A percentile compares a stretch with the other conserved stretches of the same genome.
Evolutionary conservation across 306 rosid genomes (phyloP).

Genomic region (Mimosa bimucronata): DNA sequence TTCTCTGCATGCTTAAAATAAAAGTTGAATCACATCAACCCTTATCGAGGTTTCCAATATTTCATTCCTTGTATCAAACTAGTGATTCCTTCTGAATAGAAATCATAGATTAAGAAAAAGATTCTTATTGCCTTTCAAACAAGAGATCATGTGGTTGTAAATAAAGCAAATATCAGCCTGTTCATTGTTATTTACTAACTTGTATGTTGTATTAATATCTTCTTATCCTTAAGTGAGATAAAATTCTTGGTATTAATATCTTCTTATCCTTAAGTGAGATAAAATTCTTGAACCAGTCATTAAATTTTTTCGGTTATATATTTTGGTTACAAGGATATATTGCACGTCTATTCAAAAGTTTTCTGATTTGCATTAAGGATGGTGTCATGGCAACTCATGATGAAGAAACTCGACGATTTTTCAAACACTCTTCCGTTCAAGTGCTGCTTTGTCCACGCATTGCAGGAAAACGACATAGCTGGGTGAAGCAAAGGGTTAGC

Average conservation of each 20-base stretch:
- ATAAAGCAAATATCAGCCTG: not conserved
- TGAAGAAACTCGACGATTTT: constrained; percentile 93
- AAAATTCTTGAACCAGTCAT: constrained; percentile 19
- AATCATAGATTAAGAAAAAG: not conserved
- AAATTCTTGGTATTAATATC: constrained; percentile 1
- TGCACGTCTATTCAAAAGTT: constrained; percentile 5
- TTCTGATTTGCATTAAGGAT: constrained; percentile 61
- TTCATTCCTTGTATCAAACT: not conserved
- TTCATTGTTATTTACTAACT: not conserved
- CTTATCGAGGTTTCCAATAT: not conserved
- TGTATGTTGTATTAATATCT: not conserved
- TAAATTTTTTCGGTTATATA: not conserved
- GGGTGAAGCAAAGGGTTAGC: constrained; percentile 84
- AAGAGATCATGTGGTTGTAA: not conserved
- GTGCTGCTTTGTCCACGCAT: constrained; percentile 89
- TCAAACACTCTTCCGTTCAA: constrained; percentile 91
- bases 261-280: constrained; percentile 25
- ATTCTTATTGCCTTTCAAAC: not conserved
- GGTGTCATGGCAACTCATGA: constrained; percentile 99
- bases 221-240: constrained; percentile 26
- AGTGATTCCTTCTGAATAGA: not conserved
- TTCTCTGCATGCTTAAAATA: constrained; percentile 6
- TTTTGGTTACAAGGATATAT: constrained; percentile 2
- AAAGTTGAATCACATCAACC: not conserved
- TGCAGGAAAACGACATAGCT: constrained; percentile 92